These are phyloP conservation scores for Dactylis glomerata DNA, from an alignment of 176 grass and related monocot species.

Conservation along the genomic window DNA sequence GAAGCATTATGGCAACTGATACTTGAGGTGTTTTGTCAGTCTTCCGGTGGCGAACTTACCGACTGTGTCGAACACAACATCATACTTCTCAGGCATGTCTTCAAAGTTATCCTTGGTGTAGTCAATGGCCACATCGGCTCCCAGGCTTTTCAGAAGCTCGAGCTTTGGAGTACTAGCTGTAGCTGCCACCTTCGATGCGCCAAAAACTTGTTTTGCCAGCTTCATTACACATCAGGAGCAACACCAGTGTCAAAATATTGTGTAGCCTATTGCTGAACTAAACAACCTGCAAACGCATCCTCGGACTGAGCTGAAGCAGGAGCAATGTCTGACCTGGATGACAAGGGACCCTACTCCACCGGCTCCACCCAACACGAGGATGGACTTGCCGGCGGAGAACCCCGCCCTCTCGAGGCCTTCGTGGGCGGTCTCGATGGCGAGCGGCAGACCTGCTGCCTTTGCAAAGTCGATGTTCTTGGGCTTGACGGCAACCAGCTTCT, in stretches of 20 bases:
- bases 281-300: background rate
- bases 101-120: slow-evolving; percentile 86
- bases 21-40: background rate
- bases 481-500: slow-evolving; percentile 76
- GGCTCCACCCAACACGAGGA: slow-evolving; percentile 83
- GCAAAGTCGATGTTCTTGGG: slow-evolving; percentile 70
- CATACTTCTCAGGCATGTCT: slow-evolving; percentile 70
- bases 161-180: slow-evolving; percentile 74
- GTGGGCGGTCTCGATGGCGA: slow-evolving; percentile 71
- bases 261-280: too few species aligned
- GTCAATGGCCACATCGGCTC: slow-evolving; percentile 78
- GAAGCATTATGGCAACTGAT: background rate
- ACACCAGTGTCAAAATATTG: background rate
- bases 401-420: slow-evolving; percentile 62
- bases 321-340: slow-evolving; percentile 58
- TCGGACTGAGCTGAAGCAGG: too few species aligned
- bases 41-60: slow-evolving; percentile 24
- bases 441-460: slow-evolving; percentile 61
- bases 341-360: slow-evolving; percentile 80
- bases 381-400: slow-evolving; percentile 59
- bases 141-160: slow-evolving; percentile 72
- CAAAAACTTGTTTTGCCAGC: slow-evolving; percentile 75
- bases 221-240: slow-evolving; percentile 11
- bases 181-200: slow-evolving; percentile 65
- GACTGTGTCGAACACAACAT: slow-evolving; percentile 78